phyloP scores from a whole-genome alignment of 2,329 filamentous ascomycete species.

The Gaeumannomyces tritici region DNA sequence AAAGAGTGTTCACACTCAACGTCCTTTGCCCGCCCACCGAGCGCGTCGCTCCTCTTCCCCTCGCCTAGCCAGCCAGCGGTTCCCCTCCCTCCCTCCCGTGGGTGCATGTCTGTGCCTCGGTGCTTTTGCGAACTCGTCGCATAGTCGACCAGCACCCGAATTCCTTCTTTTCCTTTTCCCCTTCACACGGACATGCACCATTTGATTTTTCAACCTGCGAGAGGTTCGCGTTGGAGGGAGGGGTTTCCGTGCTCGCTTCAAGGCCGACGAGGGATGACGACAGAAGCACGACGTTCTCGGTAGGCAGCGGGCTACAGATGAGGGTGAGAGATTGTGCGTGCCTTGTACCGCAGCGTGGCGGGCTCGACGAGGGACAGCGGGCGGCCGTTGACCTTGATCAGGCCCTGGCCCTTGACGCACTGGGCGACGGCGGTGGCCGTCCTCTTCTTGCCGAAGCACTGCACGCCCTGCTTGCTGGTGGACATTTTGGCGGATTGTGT shows the following conservation, averaged over 20 bases:
- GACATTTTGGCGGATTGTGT: slow-evolving; percentile 52
- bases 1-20: background rate
- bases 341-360: slow-evolving; percentile 96
- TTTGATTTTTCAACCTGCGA: background rate
- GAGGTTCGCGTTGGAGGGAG: background rate
- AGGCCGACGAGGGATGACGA: slow-evolving; percentile 7
- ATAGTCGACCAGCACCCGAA: background rate
- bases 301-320: background rate
- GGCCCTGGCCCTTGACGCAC: slow-evolving; percentile 64
- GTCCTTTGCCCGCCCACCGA: background rate
- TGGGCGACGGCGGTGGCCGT: slow-evolving; percentile 83
- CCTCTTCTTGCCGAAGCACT: slow-evolving; percentile 99
- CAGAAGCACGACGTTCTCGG: background rate
- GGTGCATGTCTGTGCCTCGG: background rate
- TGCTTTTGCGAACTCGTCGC: background rate
- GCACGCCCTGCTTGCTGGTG: slow-evolving; percentile 63
- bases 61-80: background rate
- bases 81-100: no score
- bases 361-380: slow-evolving; percentile 91
- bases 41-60: background rate
- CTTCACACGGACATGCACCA: background rate
- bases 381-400: slow-evolving; percentile 98
- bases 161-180: background rate
- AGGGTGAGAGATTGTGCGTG: slow-evolving; percentile 27
- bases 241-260: slow-evolving; percentile 2